phyloP scores from a whole-genome alignment of 1,284 basidiomycete species.

The Volvariella surrecta region DNA sequence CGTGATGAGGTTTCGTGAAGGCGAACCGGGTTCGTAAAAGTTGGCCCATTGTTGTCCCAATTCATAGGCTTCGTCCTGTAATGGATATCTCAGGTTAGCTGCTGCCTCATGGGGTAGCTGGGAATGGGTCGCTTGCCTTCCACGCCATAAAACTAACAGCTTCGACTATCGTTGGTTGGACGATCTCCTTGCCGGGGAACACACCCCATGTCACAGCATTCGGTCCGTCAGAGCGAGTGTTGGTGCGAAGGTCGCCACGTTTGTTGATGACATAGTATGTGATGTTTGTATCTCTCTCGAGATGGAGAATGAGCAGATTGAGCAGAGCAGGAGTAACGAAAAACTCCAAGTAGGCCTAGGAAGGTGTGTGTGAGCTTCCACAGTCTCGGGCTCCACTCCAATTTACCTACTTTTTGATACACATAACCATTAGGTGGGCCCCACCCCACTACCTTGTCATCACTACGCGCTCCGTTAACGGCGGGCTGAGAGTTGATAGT shows the following conservation, averaged over 20 bases:
- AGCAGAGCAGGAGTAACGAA: constrained; percentile 78
- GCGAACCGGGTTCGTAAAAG: constrained; percentile 76
- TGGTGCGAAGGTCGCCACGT: constrained; percentile 88
- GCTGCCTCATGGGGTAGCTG: background rate
- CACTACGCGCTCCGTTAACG: constrained; percentile 85
- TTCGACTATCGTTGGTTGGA: constrained; percentile 98
- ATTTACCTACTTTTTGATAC: constrained; percentile 80
- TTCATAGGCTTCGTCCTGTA: constrained; percentile 92
- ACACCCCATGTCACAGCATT: constrained; percentile 99
- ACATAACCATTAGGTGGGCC: constrained; percentile 93
- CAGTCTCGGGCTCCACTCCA: background rate
- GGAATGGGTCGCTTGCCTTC: constrained; percentile 51
- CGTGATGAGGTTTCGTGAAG: constrained; percentile 70
- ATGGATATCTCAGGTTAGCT: background rate
- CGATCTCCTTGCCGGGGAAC: constrained; percentile 96
- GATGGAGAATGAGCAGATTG: constrained; percentile 69
- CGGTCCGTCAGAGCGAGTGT: constrained; percentile 86
- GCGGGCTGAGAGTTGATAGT: constrained; percentile 99
- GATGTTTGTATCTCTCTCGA: constrained; percentile 84
- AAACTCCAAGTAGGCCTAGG: constrained; percentile 98
- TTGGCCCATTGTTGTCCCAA: constrained; percentile 92
- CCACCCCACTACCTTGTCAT: constrained; percentile 89
- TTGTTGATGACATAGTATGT: constrained; percentile 97
- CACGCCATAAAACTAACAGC: constrained; percentile 95
- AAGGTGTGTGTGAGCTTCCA: background rate